A percentile compares a stretch with the other conserved stretches of the same genome.
Conservation (phyloP, 2,329 filamentous ascomycete species). For the Rutstroemia sp. region DNA sequence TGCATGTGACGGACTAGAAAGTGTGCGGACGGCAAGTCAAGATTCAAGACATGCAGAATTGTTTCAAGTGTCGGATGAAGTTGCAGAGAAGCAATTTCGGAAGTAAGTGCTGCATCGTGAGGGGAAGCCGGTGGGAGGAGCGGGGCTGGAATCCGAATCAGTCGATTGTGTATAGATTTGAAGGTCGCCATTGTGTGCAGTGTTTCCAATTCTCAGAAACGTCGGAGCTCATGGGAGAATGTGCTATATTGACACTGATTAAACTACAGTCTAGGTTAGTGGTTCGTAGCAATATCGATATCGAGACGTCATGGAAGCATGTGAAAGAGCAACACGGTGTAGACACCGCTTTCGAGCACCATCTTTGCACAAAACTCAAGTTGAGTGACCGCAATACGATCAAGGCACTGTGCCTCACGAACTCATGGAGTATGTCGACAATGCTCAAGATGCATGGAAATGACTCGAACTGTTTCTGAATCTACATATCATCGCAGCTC, state of each 20-base stretch:
- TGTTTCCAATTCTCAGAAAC: background rate
- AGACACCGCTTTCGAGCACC: background rate
- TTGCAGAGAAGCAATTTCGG: conserved; percentile 27
- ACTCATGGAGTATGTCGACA: background rate
- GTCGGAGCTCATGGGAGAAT: background rate
- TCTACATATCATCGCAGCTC: background rate
- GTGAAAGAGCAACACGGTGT: too few relatives aligned
- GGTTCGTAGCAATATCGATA: background rate
- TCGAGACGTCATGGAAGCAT: background rate
- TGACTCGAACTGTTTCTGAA: background rate
- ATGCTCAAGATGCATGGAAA: background rate
- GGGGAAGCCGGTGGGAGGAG: conserved; percentile 22
- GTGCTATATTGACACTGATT: background rate
- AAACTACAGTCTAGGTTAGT: background rate
- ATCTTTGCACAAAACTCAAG: background rate
- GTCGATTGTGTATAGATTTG: background rate
- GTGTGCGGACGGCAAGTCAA: conserved; percentile 42
- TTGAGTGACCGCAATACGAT: background rate
- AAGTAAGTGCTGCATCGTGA: conserved; percentile 16
- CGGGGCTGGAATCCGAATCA: conserved; percentile 14
- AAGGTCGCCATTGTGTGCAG: conserved; percentile 1
- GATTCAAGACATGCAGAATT: conserved; percentile 43
- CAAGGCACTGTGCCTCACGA: background rate
- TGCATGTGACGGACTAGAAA: conserved; percentile 47
- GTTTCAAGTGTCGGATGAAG: conserved; percentile 43